phyloP scores from a whole-genome alignment of 257 asterid genomes.

The Rubia yunnanensis region DNA sequence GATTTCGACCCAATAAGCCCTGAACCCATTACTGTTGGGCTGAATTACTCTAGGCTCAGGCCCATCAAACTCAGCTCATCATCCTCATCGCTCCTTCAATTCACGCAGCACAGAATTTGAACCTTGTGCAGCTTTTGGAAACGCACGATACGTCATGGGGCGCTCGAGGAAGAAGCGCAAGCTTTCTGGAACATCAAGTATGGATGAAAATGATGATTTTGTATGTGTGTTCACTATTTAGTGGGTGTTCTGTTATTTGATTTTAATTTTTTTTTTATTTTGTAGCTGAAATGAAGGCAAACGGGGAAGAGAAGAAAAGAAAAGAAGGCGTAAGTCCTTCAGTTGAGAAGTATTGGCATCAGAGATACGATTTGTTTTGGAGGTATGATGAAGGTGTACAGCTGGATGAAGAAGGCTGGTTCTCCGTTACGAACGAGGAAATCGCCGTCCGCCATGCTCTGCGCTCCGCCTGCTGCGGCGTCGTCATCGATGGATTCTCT shows the following conservation, averaged over 20 bases:
- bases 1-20: not conserved
- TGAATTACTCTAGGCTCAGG: not conserved
- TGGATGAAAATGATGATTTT: not conserved
- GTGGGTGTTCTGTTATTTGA: not conserved
- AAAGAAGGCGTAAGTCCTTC: slow-evolving; percentile 45
- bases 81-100: not conserved
- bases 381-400: slow-evolving; percentile 59
- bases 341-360: slow-evolving; percentile 70
- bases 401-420: slow-evolving; percentile 96
- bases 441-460: slow-evolving; percentile 70
- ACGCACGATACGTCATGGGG: not conserved
- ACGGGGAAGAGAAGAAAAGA: slow-evolving; percentile 7
- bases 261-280: slow-evolving; percentile 1
- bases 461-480: slow-evolving; percentile 48
- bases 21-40: not conserved
- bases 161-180: slow-evolving; percentile 27
- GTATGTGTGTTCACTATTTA: not conserved
- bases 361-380: slow-evolving; percentile 68
- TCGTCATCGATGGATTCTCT: slow-evolving; percentile 67
- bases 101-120: not conserved
- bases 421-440: slow-evolving; percentile 88
- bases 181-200: slow-evolving; percentile 44
- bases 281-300: slow-evolving; percentile 31
- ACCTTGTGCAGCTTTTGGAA: not conserved
- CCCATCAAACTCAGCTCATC: not conserved